Conservation (phyloP, 2,329 filamentous ascomycete species). For the Hypoxylon sp. region DNA sequence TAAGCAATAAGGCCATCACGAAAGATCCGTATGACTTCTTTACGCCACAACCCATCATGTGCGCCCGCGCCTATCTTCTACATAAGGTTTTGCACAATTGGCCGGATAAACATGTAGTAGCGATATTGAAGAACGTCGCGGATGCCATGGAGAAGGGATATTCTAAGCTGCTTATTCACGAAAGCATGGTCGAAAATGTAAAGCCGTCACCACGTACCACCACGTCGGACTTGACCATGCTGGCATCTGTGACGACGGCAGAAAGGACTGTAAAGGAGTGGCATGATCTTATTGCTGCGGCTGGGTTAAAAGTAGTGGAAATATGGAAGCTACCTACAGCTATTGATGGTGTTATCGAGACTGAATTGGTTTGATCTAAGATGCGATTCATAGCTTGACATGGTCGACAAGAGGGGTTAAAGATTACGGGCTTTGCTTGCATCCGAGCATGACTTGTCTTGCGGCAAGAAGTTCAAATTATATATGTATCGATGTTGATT, state of each 20-base stretch:
- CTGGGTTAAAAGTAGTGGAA: conserved; percentile 51
- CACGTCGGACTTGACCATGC: conserved; percentile 56
- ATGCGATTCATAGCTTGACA: background rate
- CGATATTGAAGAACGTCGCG: conserved; percentile 54
- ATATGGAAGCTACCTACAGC: conserved; percentile 52
- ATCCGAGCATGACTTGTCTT: background rate
- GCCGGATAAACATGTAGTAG: conserved; percentile 53
- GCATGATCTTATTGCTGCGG: conserved; percentile 47
- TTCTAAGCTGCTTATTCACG: conserved; percentile 60
- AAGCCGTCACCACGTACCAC: conserved; percentile 53
- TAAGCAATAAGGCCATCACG: conserved; percentile 48
- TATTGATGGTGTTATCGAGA: conserved; percentile 53
- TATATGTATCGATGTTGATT: background rate
- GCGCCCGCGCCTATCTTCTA: conserved; percentile 56
- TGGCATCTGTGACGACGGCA: conserved; percentile 52
- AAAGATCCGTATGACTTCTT: conserved; percentile 57
- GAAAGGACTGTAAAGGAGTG: conserved; percentile 56
- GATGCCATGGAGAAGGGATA: conserved; percentile 55
- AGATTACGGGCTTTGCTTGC: background rate
- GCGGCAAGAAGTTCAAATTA: background rate
- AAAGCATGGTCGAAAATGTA: conserved; percentile 54
- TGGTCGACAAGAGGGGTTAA: background rate
- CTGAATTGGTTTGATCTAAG: conserved; percentile 40
- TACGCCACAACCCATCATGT: conserved; percentile 58
- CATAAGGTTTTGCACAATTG: conserved; percentile 59